Percentiles rank a stretch among this genome's conserved stretches.
phyloP scores from a whole-genome alignment of 1,139 yeast species.

The Diutina ranongensis region DNA sequence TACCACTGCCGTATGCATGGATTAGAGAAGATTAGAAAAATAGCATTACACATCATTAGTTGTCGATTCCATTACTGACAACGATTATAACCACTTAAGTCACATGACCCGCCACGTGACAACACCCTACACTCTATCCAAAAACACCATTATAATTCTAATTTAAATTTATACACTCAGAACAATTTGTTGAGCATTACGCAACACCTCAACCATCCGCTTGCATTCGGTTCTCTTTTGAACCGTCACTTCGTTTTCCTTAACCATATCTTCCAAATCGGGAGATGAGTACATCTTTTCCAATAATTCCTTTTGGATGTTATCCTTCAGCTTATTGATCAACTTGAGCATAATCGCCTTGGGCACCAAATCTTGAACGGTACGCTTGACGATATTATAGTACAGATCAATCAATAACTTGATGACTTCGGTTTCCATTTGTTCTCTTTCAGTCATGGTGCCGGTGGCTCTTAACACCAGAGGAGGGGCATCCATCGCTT shows the following conservation, averaged over 20 bases:
- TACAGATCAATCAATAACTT: constrained; percentile 84
- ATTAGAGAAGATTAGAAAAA: no score
- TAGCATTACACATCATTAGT: no score
- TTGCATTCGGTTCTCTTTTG: constrained; percentile 92
- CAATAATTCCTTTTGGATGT: constrained; percentile 79
- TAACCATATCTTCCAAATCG: constrained; percentile 67
- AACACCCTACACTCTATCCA: neutral
- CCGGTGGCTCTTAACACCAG: constrained; percentile 92
- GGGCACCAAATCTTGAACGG: constrained; percentile 88
- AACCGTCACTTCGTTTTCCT: constrained; percentile 86
- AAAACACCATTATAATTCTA: neutral
- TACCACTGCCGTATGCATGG: constrained; percentile 17
- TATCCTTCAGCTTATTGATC: constrained; percentile 73
- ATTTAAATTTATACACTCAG: neutral
- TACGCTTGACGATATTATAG: constrained; percentile 84
- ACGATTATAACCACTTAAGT: no score
- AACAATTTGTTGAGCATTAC: constrained; percentile 84
- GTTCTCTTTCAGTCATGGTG: constrained; percentile 87
- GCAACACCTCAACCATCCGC: constrained; percentile 87
- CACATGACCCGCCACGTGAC: no score
- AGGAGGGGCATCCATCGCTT: constrained; percentile 97
- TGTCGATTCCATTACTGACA: no score
- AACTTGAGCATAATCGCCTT: constrained; percentile 91
- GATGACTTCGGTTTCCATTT: constrained; percentile 94
- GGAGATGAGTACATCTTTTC: constrained; percentile 77